These are phyloP conservation scores for Trichophyton mentagrophytes DNA, from an alignment of 2,329 filamentous ascomycete genomes.

Conservation along the genomic window DNA sequence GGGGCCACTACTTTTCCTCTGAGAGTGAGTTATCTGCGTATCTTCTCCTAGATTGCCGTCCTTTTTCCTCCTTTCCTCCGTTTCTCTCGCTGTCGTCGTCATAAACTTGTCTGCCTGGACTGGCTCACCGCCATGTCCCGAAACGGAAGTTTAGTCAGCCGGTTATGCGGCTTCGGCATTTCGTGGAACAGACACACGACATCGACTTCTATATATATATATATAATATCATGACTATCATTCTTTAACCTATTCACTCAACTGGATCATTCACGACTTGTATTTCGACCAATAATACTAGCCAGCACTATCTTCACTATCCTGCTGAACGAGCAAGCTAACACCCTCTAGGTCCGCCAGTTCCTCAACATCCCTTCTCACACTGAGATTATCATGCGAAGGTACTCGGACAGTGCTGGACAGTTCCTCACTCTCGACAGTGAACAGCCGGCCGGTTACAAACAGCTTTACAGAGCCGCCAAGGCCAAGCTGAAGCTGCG, in stretches of 20 bases:
- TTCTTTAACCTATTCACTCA: too few relatives aligned
- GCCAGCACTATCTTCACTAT: background rate
- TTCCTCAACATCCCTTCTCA: slow-evolving; percentile 53
- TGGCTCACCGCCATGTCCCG: slow-evolving; percentile 10
- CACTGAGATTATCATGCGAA: slow-evolving; percentile 61
- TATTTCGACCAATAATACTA: too few relatives aligned
- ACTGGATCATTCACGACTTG: too few relatives aligned
- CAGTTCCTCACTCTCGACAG: slow-evolving; percentile 68
- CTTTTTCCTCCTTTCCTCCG: background rate
- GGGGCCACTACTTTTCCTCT: slow-evolving; percentile 59
- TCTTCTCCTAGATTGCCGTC: background rate
- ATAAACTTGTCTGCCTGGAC: background rate
- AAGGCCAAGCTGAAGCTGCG: slow-evolving; percentile 98
- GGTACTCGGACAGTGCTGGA: slow-evolving; percentile 85
- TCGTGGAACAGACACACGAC: too few relatives aligned
- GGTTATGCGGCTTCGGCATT: too few relatives aligned
- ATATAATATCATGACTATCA: too few relatives aligned
- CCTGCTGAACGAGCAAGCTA: background rate
- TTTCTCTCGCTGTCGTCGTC: background rate
- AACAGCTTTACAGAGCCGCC: slow-evolving; percentile 89
- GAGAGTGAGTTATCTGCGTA: slow-evolving; percentile 54
- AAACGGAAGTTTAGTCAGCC: background rate
- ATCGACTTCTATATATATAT: too few relatives aligned
- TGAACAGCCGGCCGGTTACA: slow-evolving; percentile 72
- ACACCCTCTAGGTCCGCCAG: slow-evolving; percentile 49